phyloP scores from a whole-genome alignment of 176 grass and related monocot species.

The Poa pratensis region DNA sequence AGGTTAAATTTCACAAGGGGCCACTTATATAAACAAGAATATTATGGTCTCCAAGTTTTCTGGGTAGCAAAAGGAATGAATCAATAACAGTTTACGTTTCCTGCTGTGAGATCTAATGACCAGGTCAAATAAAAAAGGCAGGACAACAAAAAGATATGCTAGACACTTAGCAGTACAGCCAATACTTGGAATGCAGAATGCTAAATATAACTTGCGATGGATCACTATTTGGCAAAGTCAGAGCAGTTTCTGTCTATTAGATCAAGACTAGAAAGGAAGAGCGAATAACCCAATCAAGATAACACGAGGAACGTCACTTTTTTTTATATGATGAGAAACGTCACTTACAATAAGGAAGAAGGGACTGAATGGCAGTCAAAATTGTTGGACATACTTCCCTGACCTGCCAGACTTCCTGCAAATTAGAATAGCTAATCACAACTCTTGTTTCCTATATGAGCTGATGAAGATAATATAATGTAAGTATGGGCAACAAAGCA shows the following conservation, averaged over 20 bases:
- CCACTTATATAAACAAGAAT: not conserved
- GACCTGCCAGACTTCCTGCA: constrained; percentile 90
- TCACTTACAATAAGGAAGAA: constrained; percentile 93
- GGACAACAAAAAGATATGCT: constrained; percentile 21
- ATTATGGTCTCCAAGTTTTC: constrained; percentile 22
- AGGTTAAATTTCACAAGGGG: constrained; percentile 1
- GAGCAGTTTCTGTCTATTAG: constrained; percentile 20
- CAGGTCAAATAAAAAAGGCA: not conserved
- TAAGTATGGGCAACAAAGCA: constrained; percentile 11
- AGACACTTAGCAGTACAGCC: not conserved
- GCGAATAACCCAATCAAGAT: not conserved
- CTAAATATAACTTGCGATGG: constrained; percentile 12
- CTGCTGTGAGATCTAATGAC: constrained; percentile 19
- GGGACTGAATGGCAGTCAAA: constrained; percentile 85
- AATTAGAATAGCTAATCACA: constrained; percentile 32
- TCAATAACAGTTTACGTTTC: constrained; percentile 7
- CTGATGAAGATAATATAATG: constrained; percentile 30
- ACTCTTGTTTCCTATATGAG: constrained; percentile 32
- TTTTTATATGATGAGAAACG: not conserved
- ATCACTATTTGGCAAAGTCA: constrained; percentile 17
- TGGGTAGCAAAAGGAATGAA: not conserved
- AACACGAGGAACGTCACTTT: not conserved
- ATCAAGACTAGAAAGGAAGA: constrained; percentile 24
- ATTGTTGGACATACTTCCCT: constrained; percentile 98
- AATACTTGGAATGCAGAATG: constrained; percentile 1